These are phyloP conservation scores for Giardia duodenalis DNA, from an alignment of 208 protist species.

Conservation along the genomic window DNA sequence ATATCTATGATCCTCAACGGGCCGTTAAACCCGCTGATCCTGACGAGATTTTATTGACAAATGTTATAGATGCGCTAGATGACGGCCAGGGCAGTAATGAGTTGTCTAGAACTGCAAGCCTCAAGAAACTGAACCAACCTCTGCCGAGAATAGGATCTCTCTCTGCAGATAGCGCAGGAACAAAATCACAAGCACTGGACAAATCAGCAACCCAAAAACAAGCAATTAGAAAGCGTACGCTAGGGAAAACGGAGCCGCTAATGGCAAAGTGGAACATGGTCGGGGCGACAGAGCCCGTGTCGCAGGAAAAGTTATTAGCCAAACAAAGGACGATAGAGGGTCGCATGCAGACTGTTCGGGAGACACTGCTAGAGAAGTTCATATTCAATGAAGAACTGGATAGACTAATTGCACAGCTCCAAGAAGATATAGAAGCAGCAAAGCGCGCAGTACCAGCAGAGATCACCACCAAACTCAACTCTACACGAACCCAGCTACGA, in stretches of 20 bases:
- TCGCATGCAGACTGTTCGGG: neutral
- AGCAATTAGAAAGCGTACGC: neutral
- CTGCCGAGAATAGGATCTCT: neutral
- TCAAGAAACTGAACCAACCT: neutral
- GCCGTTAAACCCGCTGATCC: neutral
- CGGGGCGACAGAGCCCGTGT: neutral
- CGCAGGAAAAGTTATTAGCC: neutral
- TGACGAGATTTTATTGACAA: neutral
- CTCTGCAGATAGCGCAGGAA: neutral
- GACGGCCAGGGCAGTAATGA: neutral
- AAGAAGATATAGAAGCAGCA: neutral
- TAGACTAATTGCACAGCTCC: neutral
- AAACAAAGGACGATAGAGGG: constrained; percentile 9
- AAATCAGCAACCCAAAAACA: neutral
- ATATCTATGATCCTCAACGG: neutral
- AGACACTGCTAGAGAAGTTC: neutral
- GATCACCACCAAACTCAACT: neutral
- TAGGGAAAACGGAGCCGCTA: neutral
- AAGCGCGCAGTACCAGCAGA: neutral
- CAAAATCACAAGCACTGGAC: neutral
- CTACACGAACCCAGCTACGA: neutral
- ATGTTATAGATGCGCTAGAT: neutral
- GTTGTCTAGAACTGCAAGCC: neutral
- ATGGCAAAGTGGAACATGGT: constrained; percentile 31
- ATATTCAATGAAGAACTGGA: constrained; percentile 1